phyloP scores from a whole-genome alignment of 192 early-diverging fungal species.

The Linnemannia zychae region DNA sequence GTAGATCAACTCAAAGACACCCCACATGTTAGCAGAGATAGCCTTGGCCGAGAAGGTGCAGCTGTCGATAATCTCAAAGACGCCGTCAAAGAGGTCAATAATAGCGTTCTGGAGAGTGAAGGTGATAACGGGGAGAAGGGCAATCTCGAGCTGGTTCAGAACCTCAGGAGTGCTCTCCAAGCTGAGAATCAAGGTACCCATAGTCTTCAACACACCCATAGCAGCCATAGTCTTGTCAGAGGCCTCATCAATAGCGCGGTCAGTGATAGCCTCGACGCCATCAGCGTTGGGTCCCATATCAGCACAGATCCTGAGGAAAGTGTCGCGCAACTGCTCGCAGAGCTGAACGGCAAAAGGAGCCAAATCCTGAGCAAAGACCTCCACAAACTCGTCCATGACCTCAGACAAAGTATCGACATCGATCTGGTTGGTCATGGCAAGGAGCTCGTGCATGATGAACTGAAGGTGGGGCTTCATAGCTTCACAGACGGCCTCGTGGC shows the following conservation, averaged over 20 bases:
- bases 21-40: conserved; percentile 89
- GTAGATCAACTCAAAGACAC: conserved; percentile 83
- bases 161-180: conserved; percentile 88
- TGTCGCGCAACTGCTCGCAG: conserved; percentile 86
- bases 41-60: conserved; percentile 87
- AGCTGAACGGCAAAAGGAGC: conserved; percentile 94
- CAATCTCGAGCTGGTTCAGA: conserved; percentile 83
- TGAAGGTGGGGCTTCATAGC: conserved; percentile 86
- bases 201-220: conserved; percentile 90
- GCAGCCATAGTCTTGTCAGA: conserved; percentile 92
- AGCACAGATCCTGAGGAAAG: conserved; percentile 86
- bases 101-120: conserved; percentile 84
- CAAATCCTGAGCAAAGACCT: conserved; percentile 90
- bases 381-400: conserved; percentile 94
- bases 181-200: conserved; percentile 88
- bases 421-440: conserved; percentile 92
- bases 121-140: conserved; percentile 81
- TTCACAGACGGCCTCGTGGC: conserved; percentile 77
- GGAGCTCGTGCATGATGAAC: conserved; percentile 88
- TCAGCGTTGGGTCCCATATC: conserved; percentile 59
- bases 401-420: conserved; percentile 91
- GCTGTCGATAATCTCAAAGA: conserved; percentile 92
- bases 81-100: conserved; percentile 87
- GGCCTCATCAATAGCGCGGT: conserved; percentile 68
- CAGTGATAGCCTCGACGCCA: conserved; percentile 62